These are phyloP conservation scores for Diaporthe ampelina DNA, from an alignment of 2,329 filamentous ascomycete genomes.

Conservation along the genomic window DNA sequence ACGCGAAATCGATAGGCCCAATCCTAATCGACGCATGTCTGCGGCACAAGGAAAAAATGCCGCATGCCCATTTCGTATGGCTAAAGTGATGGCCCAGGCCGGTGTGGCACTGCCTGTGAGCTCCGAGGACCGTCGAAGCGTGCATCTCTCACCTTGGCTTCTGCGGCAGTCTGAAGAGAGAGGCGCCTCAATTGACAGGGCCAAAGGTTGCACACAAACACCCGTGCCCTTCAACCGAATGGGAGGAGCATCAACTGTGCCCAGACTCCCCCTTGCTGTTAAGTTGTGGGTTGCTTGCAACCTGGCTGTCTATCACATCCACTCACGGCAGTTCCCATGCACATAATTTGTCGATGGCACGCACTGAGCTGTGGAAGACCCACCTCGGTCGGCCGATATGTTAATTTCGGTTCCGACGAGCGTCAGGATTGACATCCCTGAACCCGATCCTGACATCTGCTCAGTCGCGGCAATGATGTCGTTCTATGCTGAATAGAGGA, in stretches of 20 bases:
- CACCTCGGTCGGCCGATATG: slow-evolving; percentile 33
- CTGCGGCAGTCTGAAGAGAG: neutral
- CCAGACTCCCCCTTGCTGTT: neutral
- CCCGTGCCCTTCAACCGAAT: neutral
- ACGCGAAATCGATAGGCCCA: slow-evolving; percentile 27
- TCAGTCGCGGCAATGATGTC: neutral
- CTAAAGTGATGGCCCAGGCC: slow-evolving; percentile 29
- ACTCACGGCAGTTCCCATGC: slow-evolving; percentile 37
- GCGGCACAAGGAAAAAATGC: slow-evolving; percentile 35
- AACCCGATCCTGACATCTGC: slow-evolving; percentile 1
- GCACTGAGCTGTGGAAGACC: slow-evolving; percentile 8
- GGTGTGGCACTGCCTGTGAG: neutral
- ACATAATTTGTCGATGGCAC: slow-evolving; percentile 34
- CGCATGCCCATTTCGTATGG: slow-evolving; percentile 31
- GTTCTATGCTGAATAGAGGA: neutral
- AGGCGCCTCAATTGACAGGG: neutral
- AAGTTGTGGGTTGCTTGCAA: slow-evolving; percentile 19
- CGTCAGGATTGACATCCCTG: slow-evolving; percentile 27
- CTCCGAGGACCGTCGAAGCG: neutral
- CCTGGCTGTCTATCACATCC: slow-evolving; percentile 25
- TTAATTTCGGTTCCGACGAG: slow-evolving; percentile 34
- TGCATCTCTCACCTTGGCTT: neutral
- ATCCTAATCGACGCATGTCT: slow-evolving; percentile 30
- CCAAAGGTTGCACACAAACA: neutral
- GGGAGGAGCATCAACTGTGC: neutral